Conservation (phyloP, 305 asterid genomes). For the Solanum hybrid region DNA sequence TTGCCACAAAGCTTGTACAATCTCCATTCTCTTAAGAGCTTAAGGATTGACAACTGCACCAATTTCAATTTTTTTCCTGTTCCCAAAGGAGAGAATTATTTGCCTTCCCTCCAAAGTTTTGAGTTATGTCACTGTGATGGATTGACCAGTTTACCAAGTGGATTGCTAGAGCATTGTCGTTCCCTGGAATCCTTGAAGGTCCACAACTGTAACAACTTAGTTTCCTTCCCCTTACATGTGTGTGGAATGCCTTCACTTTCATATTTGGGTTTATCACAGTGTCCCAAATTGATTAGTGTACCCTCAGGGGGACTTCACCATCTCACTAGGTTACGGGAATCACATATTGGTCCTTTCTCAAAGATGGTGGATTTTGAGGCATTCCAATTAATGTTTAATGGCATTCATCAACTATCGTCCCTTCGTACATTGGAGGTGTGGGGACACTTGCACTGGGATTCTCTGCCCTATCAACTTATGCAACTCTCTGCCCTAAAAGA, state of each 20-base stretch:
- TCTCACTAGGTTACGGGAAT: neutral
- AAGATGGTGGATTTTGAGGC: neutral
- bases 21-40: neutral
- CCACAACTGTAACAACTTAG: neutral
- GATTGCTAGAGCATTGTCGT: neutral
- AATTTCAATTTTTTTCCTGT: neutral
- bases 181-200: neutral
- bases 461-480: neutral
- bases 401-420: neutral
- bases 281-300: neutral
- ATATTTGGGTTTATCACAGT: rapidly evolving
- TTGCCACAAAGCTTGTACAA: neutral
- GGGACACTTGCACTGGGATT: neutral
- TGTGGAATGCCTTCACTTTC: neutral
- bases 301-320: neutral
- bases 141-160: neutral
- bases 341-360: neutral
- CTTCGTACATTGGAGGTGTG: neutral
- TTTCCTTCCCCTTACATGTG: neutral
- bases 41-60: neutral
- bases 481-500: neutral
- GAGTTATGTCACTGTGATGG: neutral
- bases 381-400: neutral
- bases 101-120: neutral
- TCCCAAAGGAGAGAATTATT: neutral